Percentiles rank a stretch among this genome's conserved stretches.
Evolutionary conservation across 108 stramenopile species (phyloP).

Genomic region (Cylindrotheca fusiformis): DNA sequence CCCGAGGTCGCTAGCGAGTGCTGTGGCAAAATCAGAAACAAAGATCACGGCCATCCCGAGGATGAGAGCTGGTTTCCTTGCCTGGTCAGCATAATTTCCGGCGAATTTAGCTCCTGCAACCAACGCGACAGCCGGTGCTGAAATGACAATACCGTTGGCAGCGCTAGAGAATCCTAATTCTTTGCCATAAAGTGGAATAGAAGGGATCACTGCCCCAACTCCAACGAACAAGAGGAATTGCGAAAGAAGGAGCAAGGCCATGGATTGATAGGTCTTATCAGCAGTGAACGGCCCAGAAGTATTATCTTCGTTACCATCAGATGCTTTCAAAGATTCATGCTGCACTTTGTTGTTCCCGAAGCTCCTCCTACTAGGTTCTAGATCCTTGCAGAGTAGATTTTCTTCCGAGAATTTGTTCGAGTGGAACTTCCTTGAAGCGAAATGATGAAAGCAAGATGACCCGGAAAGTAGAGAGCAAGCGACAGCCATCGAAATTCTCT

Average conservation of each 20-base stretch:
- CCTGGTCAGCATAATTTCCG: slow-evolving; percentile 55
- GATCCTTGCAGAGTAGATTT: too few species aligned
- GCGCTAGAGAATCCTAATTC: slow-evolving; percentile 66
- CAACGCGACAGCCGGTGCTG: slow-evolving; percentile 66
- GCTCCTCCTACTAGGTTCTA: too few species aligned
- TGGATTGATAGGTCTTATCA: too few species aligned
- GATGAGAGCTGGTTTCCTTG: slow-evolving; percentile 69
- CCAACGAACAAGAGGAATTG: slow-evolving; percentile 75
- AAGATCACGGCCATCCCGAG: slow-evolving; percentile 73
- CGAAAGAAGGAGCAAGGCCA: slow-evolving; percentile 58
- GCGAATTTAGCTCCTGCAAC: slow-evolving; percentile 40
- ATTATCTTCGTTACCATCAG: too few species aligned
- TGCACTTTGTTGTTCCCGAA: too few species aligned
- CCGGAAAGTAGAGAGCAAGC: too few species aligned
- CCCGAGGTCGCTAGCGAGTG: slow-evolving; percentile 34
- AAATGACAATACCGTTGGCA: slow-evolving; percentile 71
- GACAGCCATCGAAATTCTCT: too few species aligned
- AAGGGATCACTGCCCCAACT: slow-evolving; percentile 78
- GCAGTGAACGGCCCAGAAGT: too few species aligned
- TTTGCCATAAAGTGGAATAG: slow-evolving; percentile 70
- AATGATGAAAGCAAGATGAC: too few species aligned
- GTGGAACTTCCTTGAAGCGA: too few species aligned
- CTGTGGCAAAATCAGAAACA: slow-evolving; percentile 58
- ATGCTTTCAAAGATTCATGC: too few species aligned
- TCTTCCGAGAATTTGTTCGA: too few species aligned